Evolutionary conservation across 805 yeast genomes (phyloP), one percentile per base, ranked within the genome.

Genomic region (Saitoella complicata): DNA sequence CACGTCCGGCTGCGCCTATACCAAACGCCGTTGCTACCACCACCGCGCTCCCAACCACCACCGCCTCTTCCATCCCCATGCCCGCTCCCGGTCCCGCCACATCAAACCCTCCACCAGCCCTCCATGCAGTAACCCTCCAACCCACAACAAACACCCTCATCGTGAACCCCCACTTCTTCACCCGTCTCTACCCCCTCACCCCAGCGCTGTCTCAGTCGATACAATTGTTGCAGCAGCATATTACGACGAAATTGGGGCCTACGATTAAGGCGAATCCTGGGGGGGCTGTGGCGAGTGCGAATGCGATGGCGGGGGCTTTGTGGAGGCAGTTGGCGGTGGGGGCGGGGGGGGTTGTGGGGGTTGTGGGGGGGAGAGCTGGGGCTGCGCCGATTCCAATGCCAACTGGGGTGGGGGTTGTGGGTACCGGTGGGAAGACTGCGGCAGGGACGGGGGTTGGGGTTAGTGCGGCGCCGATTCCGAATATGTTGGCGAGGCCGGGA

Each of bases 151-250:
- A 38, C n/a, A 41, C 32, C 11, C 29, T 41, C 10, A 44, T 40
- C 13, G 31, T 41, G 31, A 45, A 43, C 12, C 39, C 49, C 7
- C 44, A 45, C 13, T 48, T 41, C 13, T 44, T 49, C 13, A 38
- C 49, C 8, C 37, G 40, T 10, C 43, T 40, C 11, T 46, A 47
- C 9, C 39, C 47, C 31, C 45, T 51, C 13, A 50, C 45, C 45
- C 72, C 68, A 39, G 81, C 76, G 51, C 76, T 84, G 2, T 71
- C 76, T 65, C 74, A 81, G 54, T 80, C 95, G 5, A 68, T 88
- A 57, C 75, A 82, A 1, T 80, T 84, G 53, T 63, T 88, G 45
- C 95, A 88, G 62, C 86, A 84, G 54, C 95, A 87, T 57, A 66
- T 88, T 29, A 79, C 84, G 54, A 72, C 77, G 9, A 71, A 87